phyloP scores from a whole-genome alignment of 768 basidiomycete species.

The Mycena haematopus region DNA sequence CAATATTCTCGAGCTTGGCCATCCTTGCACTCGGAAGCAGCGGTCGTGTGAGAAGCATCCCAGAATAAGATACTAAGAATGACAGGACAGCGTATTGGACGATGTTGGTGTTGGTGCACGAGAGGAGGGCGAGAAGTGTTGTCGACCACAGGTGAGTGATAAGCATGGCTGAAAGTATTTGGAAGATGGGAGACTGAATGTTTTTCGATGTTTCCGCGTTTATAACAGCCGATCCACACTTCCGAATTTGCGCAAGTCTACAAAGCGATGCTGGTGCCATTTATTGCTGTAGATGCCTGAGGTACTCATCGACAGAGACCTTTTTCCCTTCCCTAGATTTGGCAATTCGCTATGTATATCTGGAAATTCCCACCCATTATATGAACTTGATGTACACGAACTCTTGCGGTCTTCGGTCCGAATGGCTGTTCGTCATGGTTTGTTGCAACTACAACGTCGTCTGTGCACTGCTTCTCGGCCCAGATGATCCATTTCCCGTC shows the following conservation, averaged over 20 bases:
- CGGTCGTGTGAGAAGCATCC: background rate
- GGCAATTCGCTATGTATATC: too few relatives aligned
- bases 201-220: background rate
- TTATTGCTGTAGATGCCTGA: too few relatives aligned
- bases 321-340: too few relatives aligned
- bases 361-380: too few relatives aligned
- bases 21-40: constrained; percentile 18
- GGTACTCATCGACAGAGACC: too few relatives aligned
- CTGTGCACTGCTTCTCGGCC: background rate
- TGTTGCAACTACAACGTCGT: background rate
- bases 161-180: background rate
- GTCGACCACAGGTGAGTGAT: constrained; percentile 7
- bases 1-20: background rate
- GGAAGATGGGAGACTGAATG: background rate
- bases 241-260: too few relatives aligned
- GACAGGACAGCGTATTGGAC: constrained; percentile 10
- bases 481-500: too few relatives aligned
- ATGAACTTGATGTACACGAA: too few relatives aligned
- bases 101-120: background rate
- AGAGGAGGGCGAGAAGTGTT: background rate
- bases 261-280: too few relatives aligned
- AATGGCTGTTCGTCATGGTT: too few relatives aligned
- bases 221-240: background rate
- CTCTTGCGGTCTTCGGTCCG: too few relatives aligned
- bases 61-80: background rate